A percentile compares a stretch with the other conserved stretches of the same genome.
These are phyloP conservation scores for Kwoniella shivajii DNA, from an alignment of 1,284 basidiomycete genomes.

Conservation along the genomic window DNA sequence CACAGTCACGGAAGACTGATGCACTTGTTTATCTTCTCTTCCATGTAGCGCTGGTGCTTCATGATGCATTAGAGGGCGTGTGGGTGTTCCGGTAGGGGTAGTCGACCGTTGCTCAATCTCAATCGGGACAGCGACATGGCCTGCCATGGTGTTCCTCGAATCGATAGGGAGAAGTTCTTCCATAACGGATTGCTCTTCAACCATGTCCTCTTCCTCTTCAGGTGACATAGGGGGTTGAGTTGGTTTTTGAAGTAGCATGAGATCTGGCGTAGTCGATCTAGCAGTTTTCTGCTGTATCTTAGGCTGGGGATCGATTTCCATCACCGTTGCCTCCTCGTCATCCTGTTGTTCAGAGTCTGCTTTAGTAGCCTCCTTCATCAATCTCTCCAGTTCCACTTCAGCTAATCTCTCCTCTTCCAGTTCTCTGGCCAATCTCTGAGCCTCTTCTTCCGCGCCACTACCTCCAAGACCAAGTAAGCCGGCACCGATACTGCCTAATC, in stretches of 20 bases:
- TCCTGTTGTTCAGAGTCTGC: constrained; percentile 11
- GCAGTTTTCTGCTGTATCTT: not conserved
- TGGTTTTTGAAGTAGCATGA: not conserved
- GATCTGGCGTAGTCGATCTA: constrained; percentile 22
- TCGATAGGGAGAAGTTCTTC: constrained; percentile 10
- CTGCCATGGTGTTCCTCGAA: not conserved
- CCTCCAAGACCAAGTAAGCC: constrained; percentile 33
- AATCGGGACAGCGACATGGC: not conserved
- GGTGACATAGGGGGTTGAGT: not conserved
- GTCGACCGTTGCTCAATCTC: constrained; percentile 14
- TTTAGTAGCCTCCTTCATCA: constrained; percentile 25
- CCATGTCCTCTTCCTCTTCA: constrained; percentile 23
- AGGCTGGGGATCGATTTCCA: constrained; percentile 1
- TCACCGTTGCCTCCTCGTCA: constrained; percentile 7
- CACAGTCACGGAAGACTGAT: constrained; percentile 6
- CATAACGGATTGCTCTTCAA: constrained; percentile 20
- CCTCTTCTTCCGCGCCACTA: constrained; percentile 29
- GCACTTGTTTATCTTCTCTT: constrained; percentile 19
- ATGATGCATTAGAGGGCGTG: not conserved
- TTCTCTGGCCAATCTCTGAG: constrained; percentile 24
- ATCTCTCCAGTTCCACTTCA: constrained; percentile 34
- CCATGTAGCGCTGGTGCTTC: constrained; percentile 15
- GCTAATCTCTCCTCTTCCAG: constrained; percentile 35
- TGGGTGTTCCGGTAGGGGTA: constrained; percentile 26
- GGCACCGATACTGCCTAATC: constrained; percentile 35